A percentile compares a stretch with the other conserved stretches of the same genome.
phyloP scores from a whole-genome alignment of 75 land plant genomes.

The Picea sitchensis region DNA sequence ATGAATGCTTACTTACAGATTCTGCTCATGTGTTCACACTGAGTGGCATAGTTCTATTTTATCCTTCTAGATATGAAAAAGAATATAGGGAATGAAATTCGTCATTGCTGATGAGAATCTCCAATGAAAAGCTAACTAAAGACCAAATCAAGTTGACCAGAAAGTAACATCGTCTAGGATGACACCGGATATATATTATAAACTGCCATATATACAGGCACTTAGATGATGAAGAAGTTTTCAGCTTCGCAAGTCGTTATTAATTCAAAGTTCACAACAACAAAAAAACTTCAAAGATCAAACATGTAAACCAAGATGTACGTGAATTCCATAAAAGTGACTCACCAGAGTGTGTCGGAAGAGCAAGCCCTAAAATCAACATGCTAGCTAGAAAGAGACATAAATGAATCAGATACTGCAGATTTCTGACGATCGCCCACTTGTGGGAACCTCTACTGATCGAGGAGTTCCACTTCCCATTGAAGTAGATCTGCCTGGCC shows the following conservation, averaged over 20 bases:
- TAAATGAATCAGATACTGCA: background rate
- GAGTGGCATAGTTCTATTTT: too few relatives aligned
- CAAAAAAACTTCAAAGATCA: background rate
- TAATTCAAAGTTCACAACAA: background rate
- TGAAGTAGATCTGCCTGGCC: conserved; percentile 10
- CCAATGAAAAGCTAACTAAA: too few relatives aligned
- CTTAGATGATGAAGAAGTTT: background rate
- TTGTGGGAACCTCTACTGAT: background rate
- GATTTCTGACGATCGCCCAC: background rate
- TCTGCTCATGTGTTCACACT: too few relatives aligned
- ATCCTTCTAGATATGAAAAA: too few relatives aligned
- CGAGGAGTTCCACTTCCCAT: background rate
- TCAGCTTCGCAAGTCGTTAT: background rate
- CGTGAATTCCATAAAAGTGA: background rate
- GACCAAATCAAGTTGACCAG: too few relatives aligned
- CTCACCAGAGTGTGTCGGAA: background rate
- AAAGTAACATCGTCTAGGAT: too few relatives aligned
- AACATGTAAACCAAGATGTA: background rate
- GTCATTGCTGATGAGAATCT: too few relatives aligned
- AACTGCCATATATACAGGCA: background rate
- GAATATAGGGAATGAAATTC: too few relatives aligned
- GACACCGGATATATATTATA: too few relatives aligned
- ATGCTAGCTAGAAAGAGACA: background rate
- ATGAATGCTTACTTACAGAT: too few relatives aligned
- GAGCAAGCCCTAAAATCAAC: background rate